Percentiles rank a stretch among this genome's conserved stretches.
Conservation (phyloP, 1,284 basidiomycete genomes). For the Sanguinoderma infundibulare region DNA sequence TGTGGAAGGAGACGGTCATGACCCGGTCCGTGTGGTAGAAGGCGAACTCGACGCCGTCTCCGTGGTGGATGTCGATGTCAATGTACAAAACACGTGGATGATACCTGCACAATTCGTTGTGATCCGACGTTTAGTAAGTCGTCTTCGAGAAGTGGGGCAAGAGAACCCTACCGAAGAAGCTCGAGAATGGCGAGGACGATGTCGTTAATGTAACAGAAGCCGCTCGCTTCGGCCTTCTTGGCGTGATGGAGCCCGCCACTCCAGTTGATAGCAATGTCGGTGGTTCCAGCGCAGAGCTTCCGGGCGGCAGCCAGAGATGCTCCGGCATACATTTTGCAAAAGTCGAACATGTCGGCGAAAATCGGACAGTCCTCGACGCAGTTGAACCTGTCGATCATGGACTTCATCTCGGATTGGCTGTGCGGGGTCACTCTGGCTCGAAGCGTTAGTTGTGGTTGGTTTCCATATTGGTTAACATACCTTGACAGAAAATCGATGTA, state of each 20-base stretch:
- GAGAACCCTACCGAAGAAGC: slow-evolving; percentile 63
- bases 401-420: slow-evolving; percentile 75
- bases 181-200: slow-evolving; percentile 95
- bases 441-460: not conserved
- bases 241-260: slow-evolving; percentile 96
- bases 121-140: not conserved
- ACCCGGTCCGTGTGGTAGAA: slow-evolving; percentile 99
- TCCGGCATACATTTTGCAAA: slow-evolving; percentile 91
- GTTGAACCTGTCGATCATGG: slow-evolving; percentile 83
- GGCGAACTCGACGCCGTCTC: slow-evolving; percentile 95
- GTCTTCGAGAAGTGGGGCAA: not conserved
- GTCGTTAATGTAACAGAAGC: slow-evolving; percentile 97
- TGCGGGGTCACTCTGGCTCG: slow-evolving; percentile 76
- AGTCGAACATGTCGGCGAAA: slow-evolving; percentile 91
- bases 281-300: slow-evolving; percentile 83
- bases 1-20: slow-evolving; percentile 99
- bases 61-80: slow-evolving; percentile 97
- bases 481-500: slow-evolving; percentile 94
- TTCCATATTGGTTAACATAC: slow-evolving; percentile 43
- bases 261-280: slow-evolving; percentile 98
- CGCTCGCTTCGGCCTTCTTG: slow-evolving; percentile 94
- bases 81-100: slow-evolving; percentile 94
- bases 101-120: slow-evolving; percentile 52
- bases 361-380: slow-evolving; percentile 95
- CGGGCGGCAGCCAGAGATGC: slow-evolving; percentile 90